phyloP scores from a whole-genome alignment of 352 stramenopile genomes.

The Pythium insidiosum region DNA sequence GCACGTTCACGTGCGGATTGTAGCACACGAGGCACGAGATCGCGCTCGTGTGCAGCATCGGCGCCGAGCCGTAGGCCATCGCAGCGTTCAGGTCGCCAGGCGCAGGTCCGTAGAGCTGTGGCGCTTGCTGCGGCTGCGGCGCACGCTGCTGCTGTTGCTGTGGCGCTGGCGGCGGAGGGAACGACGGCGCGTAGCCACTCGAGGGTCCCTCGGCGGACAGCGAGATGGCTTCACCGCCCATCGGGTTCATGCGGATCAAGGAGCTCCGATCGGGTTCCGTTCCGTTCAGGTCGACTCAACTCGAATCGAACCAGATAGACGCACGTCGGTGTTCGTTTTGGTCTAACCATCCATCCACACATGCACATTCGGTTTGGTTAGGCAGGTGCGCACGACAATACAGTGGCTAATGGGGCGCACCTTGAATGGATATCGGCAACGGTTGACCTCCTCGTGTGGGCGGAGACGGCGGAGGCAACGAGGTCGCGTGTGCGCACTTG shows the following conservation, averaged over 20 bases:
- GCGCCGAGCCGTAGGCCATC: too few relatives aligned
- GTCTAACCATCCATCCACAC: too few relatives aligned
- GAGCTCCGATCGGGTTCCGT: not conserved
- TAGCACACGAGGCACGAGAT: slow-evolving; percentile 42
- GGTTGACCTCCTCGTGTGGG: too few relatives aligned
- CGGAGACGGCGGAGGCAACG: too few relatives aligned
- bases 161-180: slow-evolving; percentile 1
- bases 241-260: slow-evolving; percentile 18
- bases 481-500: not conserved
- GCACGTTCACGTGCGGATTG: slow-evolving; percentile 35
- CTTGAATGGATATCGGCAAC: too few relatives aligned
- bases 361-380: too few relatives aligned
- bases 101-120: too few relatives aligned
- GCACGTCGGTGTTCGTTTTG: too few relatives aligned
- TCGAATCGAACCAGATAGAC: slow-evolving; percentile 3
- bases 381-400: too few relatives aligned
- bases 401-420: too few relatives aligned
- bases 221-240: slow-evolving; percentile 28
- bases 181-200: not conserved
- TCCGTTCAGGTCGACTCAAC: not conserved
- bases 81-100: too few relatives aligned
- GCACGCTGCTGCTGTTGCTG: not conserved
- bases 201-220: slow-evolving; percentile 14
- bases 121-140: not conserved
- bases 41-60: slow-evolving; percentile 13